Evolutionary conservation across 2,329 filamentous ascomycete genomes (phyloP), one percentile per base, ranked within the genome.

Genomic region (Aspergillus flavus): DNA sequence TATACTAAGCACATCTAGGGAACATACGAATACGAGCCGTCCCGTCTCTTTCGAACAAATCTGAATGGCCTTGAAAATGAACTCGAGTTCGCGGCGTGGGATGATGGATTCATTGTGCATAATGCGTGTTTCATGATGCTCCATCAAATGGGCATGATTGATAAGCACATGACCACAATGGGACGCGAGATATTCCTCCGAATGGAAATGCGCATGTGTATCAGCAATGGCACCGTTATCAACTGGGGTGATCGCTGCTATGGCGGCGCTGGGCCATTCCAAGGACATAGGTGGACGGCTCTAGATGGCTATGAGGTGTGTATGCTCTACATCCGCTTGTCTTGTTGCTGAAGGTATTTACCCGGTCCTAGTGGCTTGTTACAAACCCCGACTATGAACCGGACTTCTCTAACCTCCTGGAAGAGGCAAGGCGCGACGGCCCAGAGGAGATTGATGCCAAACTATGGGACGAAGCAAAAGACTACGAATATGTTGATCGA

Each of bases 241-340:
- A 28, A 28, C 45, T 48, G 21, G 45, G 45, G 14, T 9, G 45
- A 26, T 26, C 1, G 21, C 21, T 19, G 4, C 21, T 48, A 48
- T 16, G 21, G 45, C 3, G 14, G 45, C 3, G 5, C 23, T 3
- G 21, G 23, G 1, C 2, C 3, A 19, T 48, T 48, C 6, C 45
- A 48, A 4, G 45, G 45, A n/a, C 45, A 26, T 28, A 48, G 45
- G 10, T 48, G 45, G 45, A 28, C 28, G 21, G 21, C 23, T 19
- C 12, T 12, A 6, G 45, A 12, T 14, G 60, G 59, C 6, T 54
- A 50, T 9, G 63, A 63, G 46, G 61, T 65, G n/a, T 30, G 39
- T 19, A 26, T 19, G 14, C 4, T 19, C 12, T 4, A 14, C 7
- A 9, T 1, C 12, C 16, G 11, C 4, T 26, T 7, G 23, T 26